Evolutionary conservation across 208 protist species (phyloP).

Genomic region (Phytomonas francai): DNA sequence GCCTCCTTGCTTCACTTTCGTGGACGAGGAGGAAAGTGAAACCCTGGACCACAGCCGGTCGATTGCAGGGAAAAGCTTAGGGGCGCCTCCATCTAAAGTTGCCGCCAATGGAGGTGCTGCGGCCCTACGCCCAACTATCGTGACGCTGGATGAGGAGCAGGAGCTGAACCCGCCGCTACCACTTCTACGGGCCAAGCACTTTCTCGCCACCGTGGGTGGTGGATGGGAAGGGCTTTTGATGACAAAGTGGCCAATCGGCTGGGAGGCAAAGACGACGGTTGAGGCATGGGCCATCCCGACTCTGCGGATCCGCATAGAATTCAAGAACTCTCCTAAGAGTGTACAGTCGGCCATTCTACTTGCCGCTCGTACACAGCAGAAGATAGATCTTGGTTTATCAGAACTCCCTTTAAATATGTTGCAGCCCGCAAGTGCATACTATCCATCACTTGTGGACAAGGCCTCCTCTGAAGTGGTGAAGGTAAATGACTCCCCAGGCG

Average conservation of each 20-base stretch:
- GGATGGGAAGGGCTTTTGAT: constrained; percentile 79
- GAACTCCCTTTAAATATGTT: constrained; percentile 52
- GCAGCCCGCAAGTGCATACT: constrained; percentile 70
- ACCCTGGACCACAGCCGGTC: neutral
- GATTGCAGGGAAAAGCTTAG: neutral
- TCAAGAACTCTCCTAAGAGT: constrained; percentile 50
- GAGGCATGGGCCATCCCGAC: constrained; percentile 74
- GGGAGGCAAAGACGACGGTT: constrained; percentile 68
- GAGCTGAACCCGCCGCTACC: constrained; percentile 75
- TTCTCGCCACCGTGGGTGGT: constrained; percentile 55
- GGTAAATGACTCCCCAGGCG: neutral
- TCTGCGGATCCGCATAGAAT: constrained; percentile 60
- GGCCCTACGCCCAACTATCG: constrained; percentile 1
- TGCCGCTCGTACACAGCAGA: constrained; percentile 44
- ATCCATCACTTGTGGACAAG: neutral
- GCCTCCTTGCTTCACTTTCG: neutral
- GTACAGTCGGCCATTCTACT: constrained; percentile 55
- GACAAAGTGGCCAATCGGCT: constrained; percentile 85
- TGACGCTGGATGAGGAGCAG: constrained; percentile 53
- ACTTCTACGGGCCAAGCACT: constrained; percentile 33
- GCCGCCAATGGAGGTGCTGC: neutral
- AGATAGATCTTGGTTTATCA: constrained; percentile 49
- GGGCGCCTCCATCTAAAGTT: neutral
- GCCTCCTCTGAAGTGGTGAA: neutral
- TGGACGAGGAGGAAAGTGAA: neutral